These are phyloP conservation scores for Acanthamoeba comandoni DNA, from an alignment of 208 protist species.

Conservation along the genomic window DNA sequence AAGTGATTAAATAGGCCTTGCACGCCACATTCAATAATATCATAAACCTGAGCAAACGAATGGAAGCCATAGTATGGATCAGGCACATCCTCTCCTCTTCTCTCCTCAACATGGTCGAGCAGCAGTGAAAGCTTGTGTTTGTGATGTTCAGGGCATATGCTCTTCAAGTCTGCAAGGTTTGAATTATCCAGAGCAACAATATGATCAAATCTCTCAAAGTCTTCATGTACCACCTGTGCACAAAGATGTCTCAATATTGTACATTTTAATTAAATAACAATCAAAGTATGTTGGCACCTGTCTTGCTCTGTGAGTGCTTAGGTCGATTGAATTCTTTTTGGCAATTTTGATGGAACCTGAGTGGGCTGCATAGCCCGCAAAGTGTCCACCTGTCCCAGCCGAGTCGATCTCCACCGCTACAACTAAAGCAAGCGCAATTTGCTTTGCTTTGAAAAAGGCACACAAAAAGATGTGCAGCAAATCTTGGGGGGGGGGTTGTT, in stretches of 20 bases:
- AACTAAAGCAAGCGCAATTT: not conserved
- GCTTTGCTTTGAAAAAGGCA: too few species aligned
- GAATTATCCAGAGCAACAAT: slow-evolving; percentile 75
- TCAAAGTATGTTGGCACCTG: slow-evolving; percentile 72
- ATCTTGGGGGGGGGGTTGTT: too few species aligned
- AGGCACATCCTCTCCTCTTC: slow-evolving; percentile 32
- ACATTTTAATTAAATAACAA: too few species aligned
- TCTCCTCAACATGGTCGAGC: not conserved
- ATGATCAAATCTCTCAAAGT: slow-evolving; percentile 78
- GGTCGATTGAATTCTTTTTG: not conserved
- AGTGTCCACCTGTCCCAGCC: slow-evolving; percentile 73
- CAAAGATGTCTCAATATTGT: too few species aligned
- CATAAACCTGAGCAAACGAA: slow-evolving; percentile 23
- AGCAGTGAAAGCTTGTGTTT: slow-evolving; percentile 60
- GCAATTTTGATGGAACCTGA: slow-evolving; percentile 10
- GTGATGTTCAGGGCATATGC: slow-evolving; percentile 42
- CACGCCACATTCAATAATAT: slow-evolving; percentile 40
- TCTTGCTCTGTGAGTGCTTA: slow-evolving; percentile 61
- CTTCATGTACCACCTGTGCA: too few species aligned
- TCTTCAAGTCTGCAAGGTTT: slow-evolving; percentile 67
- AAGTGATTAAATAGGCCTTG: slow-evolving; percentile 10
- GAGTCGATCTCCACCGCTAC: slow-evolving; percentile 64
- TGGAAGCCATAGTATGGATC: slow-evolving; percentile 52
- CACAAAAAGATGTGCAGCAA: too few species aligned
- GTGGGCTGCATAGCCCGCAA: slow-evolving; percentile 53